Evolutionary conservation across 2,329 filamentous ascomycete genomes (phyloP), one percentile per base, ranked within the genome.

Genomic region (Passalora sequoiae): DNA sequence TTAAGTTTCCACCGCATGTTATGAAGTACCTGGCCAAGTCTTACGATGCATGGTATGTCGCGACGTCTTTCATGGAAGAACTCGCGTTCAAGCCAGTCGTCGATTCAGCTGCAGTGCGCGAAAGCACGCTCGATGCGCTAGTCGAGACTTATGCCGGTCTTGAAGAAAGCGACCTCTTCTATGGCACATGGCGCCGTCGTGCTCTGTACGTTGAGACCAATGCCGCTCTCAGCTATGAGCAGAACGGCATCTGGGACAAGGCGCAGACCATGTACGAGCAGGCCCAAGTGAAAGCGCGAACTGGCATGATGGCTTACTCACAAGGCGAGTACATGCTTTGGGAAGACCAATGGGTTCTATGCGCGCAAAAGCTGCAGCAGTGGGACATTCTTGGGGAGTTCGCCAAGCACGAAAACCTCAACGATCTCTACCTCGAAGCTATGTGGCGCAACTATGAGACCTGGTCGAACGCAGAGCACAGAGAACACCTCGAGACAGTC

Each of bases 171-270:
- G 92, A 99, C 62, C 74, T 98, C 36, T 99, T 97, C 65, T 97
- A 98, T 53, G 92, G 92, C 6, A 94, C 89, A 0, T 98, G 92
- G 92, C 82, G 92, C 46, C 81, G 92, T 44, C 83, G 92, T 33
- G 95, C 89, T 64, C 88, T 95, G 54, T 98, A 95, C 60, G 85
- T 98, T 4, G 94, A 98, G 71, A 97, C 89, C 6, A 99, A 98
- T 61, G 88, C 92, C 10, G 92, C 89, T 1, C 73, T 99, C 6
- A 98, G 92, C 0, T 98, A 96, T 57, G 94, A 99, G 69, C 94
- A 99, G 63, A 94, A 94, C 58, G 92, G 92, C 36, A 94, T 97
- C 79, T 98, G 92, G 94, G 92, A 98, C 59, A 97, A 97, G 68
- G 89, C 94, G 1, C 94, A 98, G 68, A 86, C 86, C 60, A 84